phyloP scores from a whole-genome alignment of 768 basidiomycete species.

The Dacryopinax spathularia region DNA sequence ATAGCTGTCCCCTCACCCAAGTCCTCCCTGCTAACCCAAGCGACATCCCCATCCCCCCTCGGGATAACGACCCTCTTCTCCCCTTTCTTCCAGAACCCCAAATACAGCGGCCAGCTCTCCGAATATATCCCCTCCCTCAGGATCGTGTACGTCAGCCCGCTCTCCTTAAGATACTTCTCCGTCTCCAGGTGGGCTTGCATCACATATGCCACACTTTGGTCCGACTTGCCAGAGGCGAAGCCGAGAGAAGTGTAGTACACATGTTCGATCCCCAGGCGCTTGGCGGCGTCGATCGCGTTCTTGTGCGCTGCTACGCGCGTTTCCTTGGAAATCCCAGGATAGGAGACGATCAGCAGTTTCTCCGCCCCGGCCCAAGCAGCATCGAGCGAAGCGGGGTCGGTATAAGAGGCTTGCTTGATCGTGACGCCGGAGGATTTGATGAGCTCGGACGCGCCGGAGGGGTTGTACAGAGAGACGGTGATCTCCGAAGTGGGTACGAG shows the following conservation, averaged over 20 bases:
- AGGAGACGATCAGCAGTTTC: conserved; percentile 25
- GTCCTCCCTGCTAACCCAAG: conserved; percentile 25
- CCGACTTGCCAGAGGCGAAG: conserved; percentile 15
- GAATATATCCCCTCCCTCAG: conserved; percentile 27
- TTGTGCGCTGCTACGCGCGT: conserved; percentile 21
- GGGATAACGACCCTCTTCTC: conserved; percentile 21
- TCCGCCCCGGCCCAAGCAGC: conserved; percentile 24
- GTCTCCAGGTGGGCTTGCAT: conserved; percentile 25
- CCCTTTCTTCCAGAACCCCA: conserved; percentile 17
- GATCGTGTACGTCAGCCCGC: conserved; percentile 25
- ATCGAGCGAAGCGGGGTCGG: conserved; percentile 22
- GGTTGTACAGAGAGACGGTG: conserved; percentile 24
- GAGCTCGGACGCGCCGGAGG: conserved; percentile 17
- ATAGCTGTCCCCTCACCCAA: conserved; percentile 27
- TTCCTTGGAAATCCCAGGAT: conserved; percentile 23
- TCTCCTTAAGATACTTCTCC: conserved; percentile 22
- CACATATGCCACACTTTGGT: conserved; percentile 19
- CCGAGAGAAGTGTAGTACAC: conserved; percentile 28
- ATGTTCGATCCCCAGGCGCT: conserved; percentile 21
- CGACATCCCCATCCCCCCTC: conserved; percentile 24
- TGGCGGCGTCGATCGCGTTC: conserved; percentile 27
- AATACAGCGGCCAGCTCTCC: conserved; percentile 23
- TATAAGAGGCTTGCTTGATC: conserved; percentile 23
- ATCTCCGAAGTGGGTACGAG: conserved; percentile 23
- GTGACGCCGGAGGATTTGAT: conserved; percentile 17